A percentile compares a stretch with the other conserved stretches of the same genome.
Conservation (phyloP, 2,329 filamentous ascomycete genomes). For the Grosmannia penicillata region DNA sequence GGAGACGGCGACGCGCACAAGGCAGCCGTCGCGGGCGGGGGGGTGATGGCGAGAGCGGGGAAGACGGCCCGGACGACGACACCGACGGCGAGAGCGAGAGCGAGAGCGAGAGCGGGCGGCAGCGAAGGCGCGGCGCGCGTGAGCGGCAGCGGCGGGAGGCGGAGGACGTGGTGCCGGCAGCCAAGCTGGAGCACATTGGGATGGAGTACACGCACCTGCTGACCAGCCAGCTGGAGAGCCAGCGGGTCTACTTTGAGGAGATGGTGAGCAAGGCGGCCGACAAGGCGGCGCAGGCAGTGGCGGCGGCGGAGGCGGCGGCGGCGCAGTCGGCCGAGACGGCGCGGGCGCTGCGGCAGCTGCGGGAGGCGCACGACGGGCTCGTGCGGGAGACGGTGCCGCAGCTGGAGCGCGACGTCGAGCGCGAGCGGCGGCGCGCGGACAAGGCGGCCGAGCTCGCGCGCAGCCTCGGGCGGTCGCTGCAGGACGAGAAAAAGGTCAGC, state of each 20-base stretch:
- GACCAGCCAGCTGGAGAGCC: slow-evolving; percentile 82
- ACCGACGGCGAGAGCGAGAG: slow-evolving; percentile 3
- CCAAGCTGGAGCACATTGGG: slow-evolving; percentile 62
- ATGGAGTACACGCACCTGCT: slow-evolving; percentile 91
- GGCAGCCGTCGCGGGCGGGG: neutral
- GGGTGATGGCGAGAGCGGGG: neutral
- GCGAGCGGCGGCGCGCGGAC: slow-evolving; percentile 51
- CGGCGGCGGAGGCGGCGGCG: slow-evolving; percentile 48
- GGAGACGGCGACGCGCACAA: neutral
- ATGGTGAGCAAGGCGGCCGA: slow-evolving; percentile 78
- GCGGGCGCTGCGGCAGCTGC: slow-evolving; percentile 35
- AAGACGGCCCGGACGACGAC: slow-evolving; percentile 1
- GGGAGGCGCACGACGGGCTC: slow-evolving; percentile 37
- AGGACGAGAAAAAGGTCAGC: slow-evolving; percentile 77
- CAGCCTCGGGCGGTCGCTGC: slow-evolving; percentile 57
- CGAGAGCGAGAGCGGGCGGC: slow-evolving; percentile 2
- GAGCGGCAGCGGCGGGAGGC: too few species aligned
- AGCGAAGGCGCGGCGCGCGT: too few species aligned
- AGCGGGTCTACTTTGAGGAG: slow-evolving; percentile 88
- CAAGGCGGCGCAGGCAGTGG: slow-evolving; percentile 65
- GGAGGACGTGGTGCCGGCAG: slow-evolving; percentile 51
- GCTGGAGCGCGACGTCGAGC: slow-evolving; percentile 58
- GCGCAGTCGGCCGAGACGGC: slow-evolving; percentile 32
- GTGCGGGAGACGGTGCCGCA: slow-evolving; percentile 41
- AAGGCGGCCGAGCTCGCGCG: slow-evolving; percentile 66